Percentiles rank a stretch among this genome's conserved stretches.
These are phyloP conservation scores for Bothia castanella DNA, from an alignment of 1,284 basidiomycete species.

Conservation along the genomic window DNA sequence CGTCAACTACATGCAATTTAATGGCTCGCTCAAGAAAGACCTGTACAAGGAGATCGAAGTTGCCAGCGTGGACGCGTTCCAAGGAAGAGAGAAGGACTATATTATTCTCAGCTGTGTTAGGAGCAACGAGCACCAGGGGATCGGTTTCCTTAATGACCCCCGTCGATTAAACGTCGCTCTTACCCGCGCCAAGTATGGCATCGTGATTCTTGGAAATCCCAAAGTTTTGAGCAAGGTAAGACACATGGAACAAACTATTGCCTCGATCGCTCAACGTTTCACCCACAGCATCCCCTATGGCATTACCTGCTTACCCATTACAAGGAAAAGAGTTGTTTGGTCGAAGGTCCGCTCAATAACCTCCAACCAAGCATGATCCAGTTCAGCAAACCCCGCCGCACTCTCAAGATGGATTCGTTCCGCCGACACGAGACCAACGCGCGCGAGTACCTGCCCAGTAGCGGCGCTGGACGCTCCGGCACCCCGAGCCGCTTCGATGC, in stretches of 20 bases:
- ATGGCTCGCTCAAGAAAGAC: constrained; percentile 97
- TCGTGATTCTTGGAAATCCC: constrained; percentile 97
- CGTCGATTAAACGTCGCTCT: constrained; percentile 95
- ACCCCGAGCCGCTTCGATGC: constrained; percentile 91
- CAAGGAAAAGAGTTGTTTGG: constrained; percentile 93
- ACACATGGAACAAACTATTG: constrained; percentile 10
- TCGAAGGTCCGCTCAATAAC: constrained; percentile 96
- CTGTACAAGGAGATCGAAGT: constrained; percentile 99
- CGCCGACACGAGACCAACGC: constrained; percentile 85
- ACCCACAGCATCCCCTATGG: constrained; percentile 88
- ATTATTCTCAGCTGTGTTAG: constrained; percentile 99
- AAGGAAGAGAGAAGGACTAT: constrained; percentile 99
- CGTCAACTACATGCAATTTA: constrained; percentile 99
- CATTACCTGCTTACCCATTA: constrained; percentile 97
- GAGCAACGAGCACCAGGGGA: constrained; percentile 99
- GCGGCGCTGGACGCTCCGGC: constrained; percentile 54
- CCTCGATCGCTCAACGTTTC: constrained; percentile 17
- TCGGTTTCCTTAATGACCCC: constrained; percentile 98
- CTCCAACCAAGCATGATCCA: constrained; percentile 98
- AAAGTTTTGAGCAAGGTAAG: constrained; percentile 97
- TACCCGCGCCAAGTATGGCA: constrained; percentile 95
- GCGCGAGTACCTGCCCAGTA: constrained; percentile 54
- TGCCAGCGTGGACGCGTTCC: constrained; percentile 98
- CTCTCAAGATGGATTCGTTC: constrained; percentile 87
- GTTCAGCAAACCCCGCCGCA: constrained; percentile 91